phyloP scores from a whole-genome alignment of 768 basidiomycete species.

The Boletus rubroflammeus region DNA sequence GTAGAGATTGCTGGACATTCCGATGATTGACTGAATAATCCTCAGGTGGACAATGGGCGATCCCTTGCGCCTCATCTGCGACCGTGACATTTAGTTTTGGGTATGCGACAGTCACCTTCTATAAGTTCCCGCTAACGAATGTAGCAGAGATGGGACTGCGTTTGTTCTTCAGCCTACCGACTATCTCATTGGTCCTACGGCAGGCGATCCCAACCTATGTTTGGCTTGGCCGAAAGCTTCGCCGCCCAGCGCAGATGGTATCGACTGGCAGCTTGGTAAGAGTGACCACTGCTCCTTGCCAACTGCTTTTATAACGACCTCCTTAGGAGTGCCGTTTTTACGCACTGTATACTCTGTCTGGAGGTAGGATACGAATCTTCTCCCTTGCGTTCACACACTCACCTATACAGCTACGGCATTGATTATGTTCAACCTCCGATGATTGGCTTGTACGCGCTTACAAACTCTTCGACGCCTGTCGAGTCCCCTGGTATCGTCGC shows the following conservation, averaged over 20 bases:
- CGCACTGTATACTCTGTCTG: conserved; percentile 76
- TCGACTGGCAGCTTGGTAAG: conserved; percentile 81
- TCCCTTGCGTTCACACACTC: conserved; percentile 1
- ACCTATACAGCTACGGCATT: conserved; percentile 60
- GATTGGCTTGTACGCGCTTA: conserved; percentile 69
- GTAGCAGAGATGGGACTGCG: conserved; percentile 25
- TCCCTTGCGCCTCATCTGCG: conserved; percentile 63
- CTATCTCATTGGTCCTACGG: conserved; percentile 69
- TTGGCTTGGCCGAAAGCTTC: conserved; percentile 70
- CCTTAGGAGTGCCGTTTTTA: conserved; percentile 58
- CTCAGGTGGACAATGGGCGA: conserved; percentile 65
- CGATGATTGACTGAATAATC: neutral
- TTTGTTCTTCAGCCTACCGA: conserved; percentile 72
- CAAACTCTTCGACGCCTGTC: conserved; percentile 41
- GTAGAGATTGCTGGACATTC: conserved; percentile 12
- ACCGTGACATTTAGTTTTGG: conserved; percentile 68
- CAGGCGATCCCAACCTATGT: conserved; percentile 63
- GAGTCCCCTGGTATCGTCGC: conserved; percentile 41
- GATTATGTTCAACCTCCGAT: conserved; percentile 68
- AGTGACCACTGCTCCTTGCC: neutral
- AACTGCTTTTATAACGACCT: neutral
- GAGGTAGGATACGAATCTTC: conserved; percentile 43
- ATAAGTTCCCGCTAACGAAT: neutral
- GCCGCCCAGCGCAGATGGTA: conserved; percentile 64
- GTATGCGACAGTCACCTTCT: conserved; percentile 35